Base-by-base conservation (phyloP, 1,284 basidiomycete species). In the Testicularia cyperi region DNA sequence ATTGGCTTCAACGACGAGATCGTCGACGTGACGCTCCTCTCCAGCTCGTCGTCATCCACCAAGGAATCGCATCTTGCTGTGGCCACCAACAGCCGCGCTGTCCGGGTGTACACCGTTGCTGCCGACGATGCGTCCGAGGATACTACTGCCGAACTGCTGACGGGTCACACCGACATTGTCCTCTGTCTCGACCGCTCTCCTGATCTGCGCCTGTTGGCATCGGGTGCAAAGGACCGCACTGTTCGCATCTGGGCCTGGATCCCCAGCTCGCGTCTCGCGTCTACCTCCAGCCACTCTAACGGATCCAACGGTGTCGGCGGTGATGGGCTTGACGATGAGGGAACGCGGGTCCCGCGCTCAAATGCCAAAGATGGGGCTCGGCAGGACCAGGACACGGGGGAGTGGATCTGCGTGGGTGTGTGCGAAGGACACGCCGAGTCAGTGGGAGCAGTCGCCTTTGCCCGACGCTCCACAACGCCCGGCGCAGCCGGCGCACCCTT, bases 1-100 rank as follows among this genome's bases (percentile, higher is more conserved):
- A 86, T 98, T 55, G 95, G 95, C 0, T 98, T 88, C 82, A 97
- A 98, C 77, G 95, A 98, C 78, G 92, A 98, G 77, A 92, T 98
- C 65, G 88, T 97, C 38, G 94, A 97, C 70, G 81, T 98, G 48
- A 53, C 70, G 6, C 51, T 76, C 4, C 51, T 75, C 0, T 43
- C 64, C 2, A 14, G 19, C 6, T 23, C 58, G 27, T 9, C 38
- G 13, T 44, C n/a, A 9, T 19, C 3, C 5, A 27, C 9, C 2
- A n/a, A 51, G 29, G 86, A 88, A 70, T 83, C 85, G 2, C 87
- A 90, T 70, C 78, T 98, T 22, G 95, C 92, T 9, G 81, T 99
- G 12, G 94, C 94, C 7, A 94, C 95, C 27, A 99, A 99, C 78
- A 95, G 92, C 2, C 88, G 88, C 20, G 82, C 92, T 23, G 86